Evolutionary conservation across 148 eudicot species (phyloP).

Genomic region (Chenopodium suecicum): DNA sequence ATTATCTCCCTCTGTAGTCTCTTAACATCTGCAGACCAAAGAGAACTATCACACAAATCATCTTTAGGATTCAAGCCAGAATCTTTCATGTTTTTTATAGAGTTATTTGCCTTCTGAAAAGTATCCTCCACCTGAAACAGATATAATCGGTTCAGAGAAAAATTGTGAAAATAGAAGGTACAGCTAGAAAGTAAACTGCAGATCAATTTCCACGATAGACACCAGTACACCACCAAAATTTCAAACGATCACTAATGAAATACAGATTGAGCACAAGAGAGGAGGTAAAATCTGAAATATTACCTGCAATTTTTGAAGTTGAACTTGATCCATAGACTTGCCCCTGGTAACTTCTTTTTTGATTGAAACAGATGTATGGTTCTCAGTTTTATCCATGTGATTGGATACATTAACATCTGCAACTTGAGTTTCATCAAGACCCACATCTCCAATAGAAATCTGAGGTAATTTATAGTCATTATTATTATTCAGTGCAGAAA

Average conservation of each 20-base stretch:
- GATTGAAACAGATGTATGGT: constrained; percentile 13
- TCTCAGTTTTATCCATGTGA: constrained; percentile 22
- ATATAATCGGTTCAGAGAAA: constrained; percentile 1
- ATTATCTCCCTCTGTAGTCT: constrained; percentile 70
- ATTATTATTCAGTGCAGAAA: constrained; percentile 39
- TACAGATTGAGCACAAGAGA: not conserved
- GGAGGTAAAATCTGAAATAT: constrained; percentile 26
- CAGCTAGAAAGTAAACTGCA: not conserved
- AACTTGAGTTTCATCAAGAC: constrained; percentile 37
- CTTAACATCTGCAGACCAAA: constrained; percentile 65
- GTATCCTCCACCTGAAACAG: constrained; percentile 35
- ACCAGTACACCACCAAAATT: not conserved
- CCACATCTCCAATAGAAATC: constrained; percentile 26
- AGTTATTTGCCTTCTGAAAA: constrained; percentile 20
- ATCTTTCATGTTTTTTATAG: constrained; percentile 48
- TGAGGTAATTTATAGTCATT: constrained; percentile 34
- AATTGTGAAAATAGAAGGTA: not conserved
- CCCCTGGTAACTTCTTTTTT: constrained; percentile 33
- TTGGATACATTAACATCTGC: constrained; percentile 27
- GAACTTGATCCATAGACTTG: constrained; percentile 42
- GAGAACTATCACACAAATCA: constrained; percentile 34
- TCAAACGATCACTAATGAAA: not conserved
- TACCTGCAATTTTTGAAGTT: constrained; percentile 43
- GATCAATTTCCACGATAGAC: not conserved
- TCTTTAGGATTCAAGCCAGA: constrained; percentile 80